A percentile compares a stretch with the other conserved stretches of the same genome.
These are phyloP conservation scores for Aspergillus sp. DNA, from an alignment of 2,329 filamentous ascomycete genomes.

Conservation along the genomic window DNA sequence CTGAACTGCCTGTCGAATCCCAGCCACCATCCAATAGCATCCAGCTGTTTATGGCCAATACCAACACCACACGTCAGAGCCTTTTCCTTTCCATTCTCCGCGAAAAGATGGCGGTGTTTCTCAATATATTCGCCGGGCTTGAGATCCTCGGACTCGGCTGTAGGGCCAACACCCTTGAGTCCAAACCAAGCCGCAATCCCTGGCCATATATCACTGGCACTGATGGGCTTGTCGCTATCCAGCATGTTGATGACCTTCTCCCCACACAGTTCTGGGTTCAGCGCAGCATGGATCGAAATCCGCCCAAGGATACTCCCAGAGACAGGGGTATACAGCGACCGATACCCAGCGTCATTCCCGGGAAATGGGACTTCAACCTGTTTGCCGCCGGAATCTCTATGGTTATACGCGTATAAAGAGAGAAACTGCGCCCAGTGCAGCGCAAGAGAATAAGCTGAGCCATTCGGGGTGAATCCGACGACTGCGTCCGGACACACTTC, in stretches of 20 bases:
- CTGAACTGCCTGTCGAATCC: constrained; percentile 52
- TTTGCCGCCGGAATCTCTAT: constrained; percentile 9
- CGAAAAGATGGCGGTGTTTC: constrained; percentile 31
- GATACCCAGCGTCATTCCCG: constrained; percentile 21
- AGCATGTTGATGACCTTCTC: constrained; percentile 30
- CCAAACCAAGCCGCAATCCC: constrained; percentile 31
- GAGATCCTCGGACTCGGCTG: constrained; percentile 1
- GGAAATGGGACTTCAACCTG: constrained; percentile 25
- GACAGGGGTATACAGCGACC: constrained; percentile 26
- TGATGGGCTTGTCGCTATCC: constrained; percentile 23
- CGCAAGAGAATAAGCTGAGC: constrained; percentile 29
- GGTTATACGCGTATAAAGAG: constrained; percentile 28
- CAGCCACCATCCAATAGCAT: constrained; percentile 49
- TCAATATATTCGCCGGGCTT: constrained; percentile 26
- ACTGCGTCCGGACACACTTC: constrained; percentile 36
- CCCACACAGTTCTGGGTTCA: constrained; percentile 24
- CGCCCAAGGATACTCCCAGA: constrained; percentile 27
- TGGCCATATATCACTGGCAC: constrained; percentile 29
- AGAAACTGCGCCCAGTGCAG: constrained; percentile 32
- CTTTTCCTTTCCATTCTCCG: constrained; percentile 20
- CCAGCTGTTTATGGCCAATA: constrained; percentile 39
- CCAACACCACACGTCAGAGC: constrained; percentile 37
- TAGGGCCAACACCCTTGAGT: constrained; percentile 25
- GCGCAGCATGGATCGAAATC: constrained; percentile 30
- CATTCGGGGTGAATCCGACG: constrained; percentile 31